phyloP scores from a whole-genome alignment of 192 early-diverging fungal genomes.

The Podila epigama region DNA sequence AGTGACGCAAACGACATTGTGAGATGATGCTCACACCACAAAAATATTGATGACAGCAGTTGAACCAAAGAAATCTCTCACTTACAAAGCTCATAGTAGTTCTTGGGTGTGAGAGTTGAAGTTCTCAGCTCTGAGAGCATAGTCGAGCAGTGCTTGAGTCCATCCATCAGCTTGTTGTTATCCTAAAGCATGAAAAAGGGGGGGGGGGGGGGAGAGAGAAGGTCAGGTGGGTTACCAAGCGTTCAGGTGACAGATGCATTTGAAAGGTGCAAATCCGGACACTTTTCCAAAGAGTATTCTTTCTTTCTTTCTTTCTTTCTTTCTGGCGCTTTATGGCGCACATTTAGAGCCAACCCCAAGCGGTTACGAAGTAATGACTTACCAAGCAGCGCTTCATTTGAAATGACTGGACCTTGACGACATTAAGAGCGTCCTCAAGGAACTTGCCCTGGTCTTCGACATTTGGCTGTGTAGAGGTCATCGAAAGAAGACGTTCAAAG shows the following conservation, averaged over 20 bases:
- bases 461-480: conserved; percentile 52
- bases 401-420: conserved; percentile 93
- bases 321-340: background rate
- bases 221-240: background rate
- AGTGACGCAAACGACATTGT: background rate
- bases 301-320: background rate
- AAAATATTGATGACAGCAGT: background rate
- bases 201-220: background rate
- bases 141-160: conserved; percentile 97
- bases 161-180: conserved; percentile 93
- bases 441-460: conserved; percentile 88
- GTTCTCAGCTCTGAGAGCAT: conserved; percentile 98
- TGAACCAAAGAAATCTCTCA: conserved; percentile 5
- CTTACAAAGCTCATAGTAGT: conserved; percentile 99
- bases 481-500: conserved; percentile 4
- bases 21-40: no score
- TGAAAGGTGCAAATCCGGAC: background rate
- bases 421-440: conserved; percentile 89
- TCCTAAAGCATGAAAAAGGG: conserved; percentile 57
- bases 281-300: no score
- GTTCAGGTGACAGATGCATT: no score
- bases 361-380: conserved; percentile 18
- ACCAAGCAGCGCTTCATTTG: conserved; percentile 97
- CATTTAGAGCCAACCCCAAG: background rate
- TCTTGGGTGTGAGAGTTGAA: conserved; percentile 93